Percentiles rank a stretch among this genome's conserved stretches.
Evolutionary conservation across 106 monocot species (phyloP).

Genomic region (Ottelia alismoides): DNA sequence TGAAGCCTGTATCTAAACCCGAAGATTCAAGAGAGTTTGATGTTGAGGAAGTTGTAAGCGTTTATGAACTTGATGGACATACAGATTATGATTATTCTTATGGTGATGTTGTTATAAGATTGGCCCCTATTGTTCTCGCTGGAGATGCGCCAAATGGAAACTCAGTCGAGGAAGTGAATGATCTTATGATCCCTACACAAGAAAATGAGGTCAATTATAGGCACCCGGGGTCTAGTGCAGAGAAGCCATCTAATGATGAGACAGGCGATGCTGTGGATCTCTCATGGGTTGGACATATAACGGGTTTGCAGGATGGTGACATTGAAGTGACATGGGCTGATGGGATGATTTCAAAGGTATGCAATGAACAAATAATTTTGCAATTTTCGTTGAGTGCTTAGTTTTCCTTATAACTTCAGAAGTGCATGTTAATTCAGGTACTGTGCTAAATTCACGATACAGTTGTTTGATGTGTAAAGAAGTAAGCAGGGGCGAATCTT

Average conservation of each 20-base stretch:
- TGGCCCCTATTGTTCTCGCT: slow-evolving; percentile 42
- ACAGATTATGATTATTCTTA: slow-evolving; percentile 94
- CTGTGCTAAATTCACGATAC: too few relatives aligned
- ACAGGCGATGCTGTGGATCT: slow-evolving; percentile 11
- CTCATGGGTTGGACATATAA: slow-evolving; percentile 95
- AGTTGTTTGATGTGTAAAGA: too few relatives aligned
- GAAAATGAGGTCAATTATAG: too few relatives aligned
- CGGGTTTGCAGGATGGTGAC: slow-evolving; percentile 77
- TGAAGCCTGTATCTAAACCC: slow-evolving; percentile 49
- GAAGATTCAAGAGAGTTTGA: slow-evolving; percentile 54
- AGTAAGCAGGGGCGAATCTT: too few relatives aligned
- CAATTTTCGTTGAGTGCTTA: too few relatives aligned
- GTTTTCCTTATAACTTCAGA: too few relatives aligned
- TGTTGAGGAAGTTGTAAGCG: slow-evolving; percentile 77
- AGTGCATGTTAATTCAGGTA: too few relatives aligned
- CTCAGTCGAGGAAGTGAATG: slow-evolving; percentile 3
- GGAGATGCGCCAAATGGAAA: slow-evolving; percentile 17
- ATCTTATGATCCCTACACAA: slow-evolving; percentile 1
- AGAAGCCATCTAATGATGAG: slow-evolving; percentile 7
- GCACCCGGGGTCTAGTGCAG: too few relatives aligned
- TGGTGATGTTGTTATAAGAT: slow-evolving; percentile 91
- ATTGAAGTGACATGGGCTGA: slow-evolving; percentile 97
- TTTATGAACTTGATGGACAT: slow-evolving; percentile 89
- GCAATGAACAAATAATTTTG: too few relatives aligned
- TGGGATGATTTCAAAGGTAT: slow-evolving; percentile 80